Evolutionary conservation across 2,329 filamentous ascomycete species (phyloP), one percentile per base, ranked within the genome.

Genomic region (Dothideomycetes sp.): DNA sequence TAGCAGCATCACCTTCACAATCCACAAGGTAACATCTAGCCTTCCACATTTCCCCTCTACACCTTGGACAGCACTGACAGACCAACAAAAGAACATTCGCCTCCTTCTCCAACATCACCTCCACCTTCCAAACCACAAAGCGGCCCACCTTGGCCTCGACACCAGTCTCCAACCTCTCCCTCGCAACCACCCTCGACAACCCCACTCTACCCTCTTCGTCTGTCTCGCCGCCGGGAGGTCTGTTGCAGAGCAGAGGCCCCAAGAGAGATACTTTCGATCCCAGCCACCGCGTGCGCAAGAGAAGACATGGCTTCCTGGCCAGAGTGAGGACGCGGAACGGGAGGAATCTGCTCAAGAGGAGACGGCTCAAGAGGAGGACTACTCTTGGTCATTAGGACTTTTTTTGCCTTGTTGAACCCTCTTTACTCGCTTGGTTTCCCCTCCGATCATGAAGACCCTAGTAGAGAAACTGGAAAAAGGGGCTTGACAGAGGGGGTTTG

Each of bases 241-340:
- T 55, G 27, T 52, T 58, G 17, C 65, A 68, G 48, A 59, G 67
- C 16, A 59, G 66, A 31, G 63, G 61, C 48, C 64, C 62, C 3
- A 68, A 66, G 19, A 65, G 75, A 46, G 59, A 69, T 42, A 79
- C 76, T 31, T 79, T 67, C 51, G 72, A 73, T 40, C 74, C 75
- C 8, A 75, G 69, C 37, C 71, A 77, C 46, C 53, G 68, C 33
- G 71, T 77, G 31, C 65, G 77, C 54, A 80, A 79, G 61, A 64
- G 76, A 46, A 65, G 75, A 49, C 72, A 76, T 58, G 75, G 75
- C 2, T 79, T 77, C 51, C 52, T 79, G 44, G 60, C 68, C 8
- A 57, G 76, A 49, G 47, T 75, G 45, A 62, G 63, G 51, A 65
- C 64, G 16, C 65, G 68, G 51, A 70, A 65, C 37, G 76, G 76